phyloP scores from a whole-genome alignment of 2,329 filamentous ascomycete species.

The Elsinoe necatrix region DNA sequence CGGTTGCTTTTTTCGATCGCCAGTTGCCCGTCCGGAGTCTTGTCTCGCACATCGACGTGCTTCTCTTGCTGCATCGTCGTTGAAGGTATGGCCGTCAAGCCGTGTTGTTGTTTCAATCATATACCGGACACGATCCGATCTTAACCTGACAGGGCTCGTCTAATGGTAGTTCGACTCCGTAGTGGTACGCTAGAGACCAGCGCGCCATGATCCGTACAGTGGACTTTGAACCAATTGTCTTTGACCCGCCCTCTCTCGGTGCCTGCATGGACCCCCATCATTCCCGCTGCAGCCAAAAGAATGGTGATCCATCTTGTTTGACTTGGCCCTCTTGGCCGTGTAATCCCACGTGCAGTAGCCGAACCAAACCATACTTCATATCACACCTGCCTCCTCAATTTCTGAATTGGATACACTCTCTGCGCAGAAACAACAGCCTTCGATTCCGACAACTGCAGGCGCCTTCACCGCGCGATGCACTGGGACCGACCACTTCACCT shows the following conservation, averaged over 20 bases:
- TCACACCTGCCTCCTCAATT: not conserved
- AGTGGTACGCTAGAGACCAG: constrained; percentile 9
- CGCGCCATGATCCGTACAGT: constrained; percentile 5
- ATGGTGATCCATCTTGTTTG: not conserved
- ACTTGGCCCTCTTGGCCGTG: not conserved
- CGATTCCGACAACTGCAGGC: not conserved
- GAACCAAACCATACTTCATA: constrained; percentile 8
- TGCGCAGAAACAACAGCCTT: not conserved
- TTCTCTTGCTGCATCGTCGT: not conserved
- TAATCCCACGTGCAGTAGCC: not conserved
- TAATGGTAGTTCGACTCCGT: not conserved
- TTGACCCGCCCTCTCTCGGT: not conserved
- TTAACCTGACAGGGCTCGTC: constrained; percentile 4
- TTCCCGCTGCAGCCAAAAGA: not conserved
- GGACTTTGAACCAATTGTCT: constrained; percentile 4
- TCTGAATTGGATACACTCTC: not conserved
- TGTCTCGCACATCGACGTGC: not conserved
- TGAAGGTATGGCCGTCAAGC: not conserved
- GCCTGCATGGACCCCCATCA: constrained; percentile 7
- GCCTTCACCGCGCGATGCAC: not conserved
- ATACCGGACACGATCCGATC: constrained; percentile 1
- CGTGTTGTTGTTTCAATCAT: constrained; percentile 7
- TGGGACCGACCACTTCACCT: not conserved
- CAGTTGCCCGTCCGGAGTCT: not conserved
- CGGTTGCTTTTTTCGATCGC: not conserved